Conservation (phyloP, 805 yeast species). For the Lipomyces mesembrius region DNA sequence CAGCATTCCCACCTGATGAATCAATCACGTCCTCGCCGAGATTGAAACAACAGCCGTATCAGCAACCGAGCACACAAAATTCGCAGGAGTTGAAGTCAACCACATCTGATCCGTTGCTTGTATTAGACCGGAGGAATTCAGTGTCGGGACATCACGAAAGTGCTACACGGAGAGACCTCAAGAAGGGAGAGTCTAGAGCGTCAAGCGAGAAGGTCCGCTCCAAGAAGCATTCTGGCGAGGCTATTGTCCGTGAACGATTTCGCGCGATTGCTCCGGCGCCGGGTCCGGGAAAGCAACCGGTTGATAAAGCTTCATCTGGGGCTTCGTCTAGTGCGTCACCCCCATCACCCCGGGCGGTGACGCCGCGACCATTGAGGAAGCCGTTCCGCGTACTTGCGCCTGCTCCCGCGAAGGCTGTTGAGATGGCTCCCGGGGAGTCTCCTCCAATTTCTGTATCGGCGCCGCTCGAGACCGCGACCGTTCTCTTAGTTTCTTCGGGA, state of each 20-base stretch:
- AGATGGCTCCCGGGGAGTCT: background rate
- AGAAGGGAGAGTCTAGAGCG: background rate
- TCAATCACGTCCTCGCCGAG: background rate
- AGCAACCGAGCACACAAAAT: background rate
- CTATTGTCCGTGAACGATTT: background rate
- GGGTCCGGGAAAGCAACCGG: background rate
- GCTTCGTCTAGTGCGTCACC: background rate
- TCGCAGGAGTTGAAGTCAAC: background rate
- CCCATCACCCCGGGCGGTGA: background rate
- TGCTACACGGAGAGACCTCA: background rate
- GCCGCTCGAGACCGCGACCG: background rate
- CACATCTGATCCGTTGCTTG: background rate
- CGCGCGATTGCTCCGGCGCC: background rate
- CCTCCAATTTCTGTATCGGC: background rate
- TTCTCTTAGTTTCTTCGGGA: background rate
- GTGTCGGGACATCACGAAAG: background rate
- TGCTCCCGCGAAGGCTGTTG: background rate
- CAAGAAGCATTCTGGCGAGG: background rate
- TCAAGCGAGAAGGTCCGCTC: background rate
- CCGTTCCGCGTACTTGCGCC: background rate
- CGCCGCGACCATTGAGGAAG: background rate
- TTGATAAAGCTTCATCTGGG: background rate
- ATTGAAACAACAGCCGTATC: background rate
- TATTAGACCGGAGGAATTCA: background rate
- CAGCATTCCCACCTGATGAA: slow-evolving; percentile 7